Evolutionary conservation across 2,329 filamentous ascomycete species (phyloP), one percentile per base, ranked within the genome.

Genomic region (Penicillium sp.): DNA sequence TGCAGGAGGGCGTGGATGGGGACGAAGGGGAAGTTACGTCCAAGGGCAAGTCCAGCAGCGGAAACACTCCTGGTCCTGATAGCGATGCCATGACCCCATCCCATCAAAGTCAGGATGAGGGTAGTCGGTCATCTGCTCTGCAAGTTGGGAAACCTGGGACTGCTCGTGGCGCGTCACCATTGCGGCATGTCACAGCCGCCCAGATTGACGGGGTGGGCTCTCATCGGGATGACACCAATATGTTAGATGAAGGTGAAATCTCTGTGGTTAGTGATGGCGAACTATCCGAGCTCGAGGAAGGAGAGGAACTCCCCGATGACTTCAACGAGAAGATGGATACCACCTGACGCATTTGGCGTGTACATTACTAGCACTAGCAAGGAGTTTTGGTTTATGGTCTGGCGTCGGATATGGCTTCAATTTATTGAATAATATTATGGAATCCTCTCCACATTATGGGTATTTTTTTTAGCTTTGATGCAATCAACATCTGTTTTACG

Each of bases 321-420:
- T 78, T 74, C 40, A 44, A 32, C 7, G 85, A 88, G 61, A 82
- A 78, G 65, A 91, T 90, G 88, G 88, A 90, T 76, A 89, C 76
- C 42, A 77, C 76, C 45, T 67, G 59, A 65, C 23, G 40, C 36
- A 32, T 48, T 56, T 50, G 47, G 47, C 42, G 54, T 62, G 56
- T 61, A 62, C 51, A 62, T 60, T 58, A 64, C 59, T 51, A 62
- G 61, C 61, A 64, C 59, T 53, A 63, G 61, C 61, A 61, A 49
- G 69, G 69, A 64, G 67, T 70, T 65, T 52, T 47, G 56, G 53
- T 49, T 34, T 43, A 43, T 60, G 44, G 39, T 29, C 23, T 49
- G 63, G 68, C 59, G 61, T 68, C 65, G 39, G 42, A 10, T 34
- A 62, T 49, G 48, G 40, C 36, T 56, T 45, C 56, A 56, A 55